These are phyloP conservation scores for Tremellales sp. DNA, from an alignment of 1,284 basidiomycete genomes.

Conservation along the genomic window DNA sequence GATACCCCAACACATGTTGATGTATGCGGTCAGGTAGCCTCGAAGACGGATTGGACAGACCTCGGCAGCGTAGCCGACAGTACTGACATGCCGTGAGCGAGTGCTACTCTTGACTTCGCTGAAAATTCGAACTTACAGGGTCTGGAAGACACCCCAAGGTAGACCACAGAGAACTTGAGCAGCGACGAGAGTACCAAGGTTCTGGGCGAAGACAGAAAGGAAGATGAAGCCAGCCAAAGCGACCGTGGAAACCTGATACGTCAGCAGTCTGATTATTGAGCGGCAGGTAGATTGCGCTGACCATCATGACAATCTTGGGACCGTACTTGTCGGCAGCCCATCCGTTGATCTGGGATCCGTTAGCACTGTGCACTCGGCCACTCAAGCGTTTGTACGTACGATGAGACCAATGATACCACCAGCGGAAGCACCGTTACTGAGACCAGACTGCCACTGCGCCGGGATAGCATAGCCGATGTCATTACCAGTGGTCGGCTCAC, in stretches of 20 bases:
- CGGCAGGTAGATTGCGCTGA: no score
- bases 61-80: conserved; percentile 48
- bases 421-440: conserved; percentile 36
- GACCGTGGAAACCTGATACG: no score
- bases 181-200: conserved; percentile 35
- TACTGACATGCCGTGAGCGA: no score
- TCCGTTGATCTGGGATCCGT: conserved; percentile 30
- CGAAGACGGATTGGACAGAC: conserved; percentile 49
- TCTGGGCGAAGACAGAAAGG: conserved; percentile 22
- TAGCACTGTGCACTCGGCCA: conserved; percentile 14
- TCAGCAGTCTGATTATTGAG: no score
- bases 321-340: conserved; percentile 44
- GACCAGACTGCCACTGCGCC: conserved; percentile 50
- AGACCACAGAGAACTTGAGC: conserved; percentile 40
- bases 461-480: conserved; percentile 41
- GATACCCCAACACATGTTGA: conserved; percentile 29
- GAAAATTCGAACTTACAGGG: conserved; percentile 1
- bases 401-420: conserved; percentile 17
- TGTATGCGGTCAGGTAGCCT: conserved; percentile 41
- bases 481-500: conserved; percentile 13
- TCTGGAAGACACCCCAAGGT: conserved; percentile 23
- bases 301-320: conserved; percentile 41
- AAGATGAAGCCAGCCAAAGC: conserved; percentile 39
- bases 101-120: conserved; percentile 1
- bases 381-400: not conserved